These are phyloP conservation scores for Salix purpurea DNA, from an alignment of 345 rosid species.

Conservation along the genomic window DNA sequence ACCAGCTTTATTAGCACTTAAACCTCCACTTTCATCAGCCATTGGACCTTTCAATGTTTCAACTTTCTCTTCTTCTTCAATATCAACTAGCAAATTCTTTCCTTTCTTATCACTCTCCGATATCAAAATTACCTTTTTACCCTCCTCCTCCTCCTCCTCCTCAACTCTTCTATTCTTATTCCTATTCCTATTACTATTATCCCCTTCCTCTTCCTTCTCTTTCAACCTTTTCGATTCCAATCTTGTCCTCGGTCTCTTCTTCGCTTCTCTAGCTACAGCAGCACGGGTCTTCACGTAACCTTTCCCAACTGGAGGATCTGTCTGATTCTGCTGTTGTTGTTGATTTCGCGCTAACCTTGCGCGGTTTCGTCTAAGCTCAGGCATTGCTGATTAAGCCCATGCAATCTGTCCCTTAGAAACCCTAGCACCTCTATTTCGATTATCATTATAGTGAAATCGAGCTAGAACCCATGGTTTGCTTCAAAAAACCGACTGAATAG, in stretches of 20 bases:
- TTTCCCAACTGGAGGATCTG: neutral
- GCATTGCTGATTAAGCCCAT: conserved; percentile 26
- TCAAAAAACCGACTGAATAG: neutral
- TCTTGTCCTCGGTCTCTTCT: conserved; percentile 48
- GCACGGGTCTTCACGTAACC: conserved; percentile 40
- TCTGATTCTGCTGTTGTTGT: conserved; percentile 21
- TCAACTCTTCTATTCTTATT: neutral
- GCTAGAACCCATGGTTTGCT: neutral
- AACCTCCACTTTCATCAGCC: conserved; percentile 30
- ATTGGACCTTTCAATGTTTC: conserved; percentile 1
- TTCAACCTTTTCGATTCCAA: conserved; percentile 41
- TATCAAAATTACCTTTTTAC: neutral
- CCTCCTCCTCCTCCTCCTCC: neutral
- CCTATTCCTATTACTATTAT: conserved; percentile 4
- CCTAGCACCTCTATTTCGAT: neutral
- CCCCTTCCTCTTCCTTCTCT: conserved; percentile 36
- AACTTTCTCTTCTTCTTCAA: neutral
- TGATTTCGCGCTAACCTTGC: conserved; percentile 52
- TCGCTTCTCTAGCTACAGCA: conserved; percentile 25
- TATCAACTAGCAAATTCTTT: conserved; percentile 3
- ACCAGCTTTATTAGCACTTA: conserved; percentile 28
- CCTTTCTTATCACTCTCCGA: conserved; percentile 2
- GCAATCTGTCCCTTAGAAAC: conserved; percentile 9
- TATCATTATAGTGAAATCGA: conserved; percentile 18
- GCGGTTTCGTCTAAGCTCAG: conserved; percentile 42